Conservation (phyloP, 768 basidiomycete genomes). For the Calocera cornea region DNA sequence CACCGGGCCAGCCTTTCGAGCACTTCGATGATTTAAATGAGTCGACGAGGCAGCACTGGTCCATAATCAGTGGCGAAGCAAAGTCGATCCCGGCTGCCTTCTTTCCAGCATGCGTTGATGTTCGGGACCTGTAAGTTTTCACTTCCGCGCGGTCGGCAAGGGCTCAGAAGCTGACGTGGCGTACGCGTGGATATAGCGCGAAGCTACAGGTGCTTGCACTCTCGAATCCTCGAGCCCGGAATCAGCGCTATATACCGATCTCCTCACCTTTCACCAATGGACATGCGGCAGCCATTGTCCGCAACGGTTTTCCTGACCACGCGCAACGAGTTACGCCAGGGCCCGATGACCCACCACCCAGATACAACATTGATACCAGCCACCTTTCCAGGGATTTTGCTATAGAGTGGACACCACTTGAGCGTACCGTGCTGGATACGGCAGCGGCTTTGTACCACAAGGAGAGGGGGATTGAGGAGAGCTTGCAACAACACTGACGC, state of each 20-base stretch:
- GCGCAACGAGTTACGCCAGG: background rate
- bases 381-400: background rate
- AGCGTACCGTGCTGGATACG: background rate
- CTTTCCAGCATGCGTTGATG: background rate
- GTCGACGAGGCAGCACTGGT: background rate
- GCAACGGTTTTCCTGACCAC: background rate
- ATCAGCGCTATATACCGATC: background rate
- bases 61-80: background rate
- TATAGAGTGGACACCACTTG: background rate
- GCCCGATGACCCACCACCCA: background rate
- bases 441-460: background rate
- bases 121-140: background rate
- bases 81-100: background rate
- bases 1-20: background rate
- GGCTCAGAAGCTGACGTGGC: background rate
- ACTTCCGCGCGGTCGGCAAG: background rate
- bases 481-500: background rate
- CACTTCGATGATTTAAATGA: background rate
- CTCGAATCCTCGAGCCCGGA: background rate
- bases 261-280: constrained; percentile 1
- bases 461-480: background rate
- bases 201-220: background rate
- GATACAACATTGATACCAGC: background rate
- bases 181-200: background rate
- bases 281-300: background rate